Evolutionary conservation across 257 asterid species (phyloP).

Genomic region (Gentiana dahurica): DNA sequence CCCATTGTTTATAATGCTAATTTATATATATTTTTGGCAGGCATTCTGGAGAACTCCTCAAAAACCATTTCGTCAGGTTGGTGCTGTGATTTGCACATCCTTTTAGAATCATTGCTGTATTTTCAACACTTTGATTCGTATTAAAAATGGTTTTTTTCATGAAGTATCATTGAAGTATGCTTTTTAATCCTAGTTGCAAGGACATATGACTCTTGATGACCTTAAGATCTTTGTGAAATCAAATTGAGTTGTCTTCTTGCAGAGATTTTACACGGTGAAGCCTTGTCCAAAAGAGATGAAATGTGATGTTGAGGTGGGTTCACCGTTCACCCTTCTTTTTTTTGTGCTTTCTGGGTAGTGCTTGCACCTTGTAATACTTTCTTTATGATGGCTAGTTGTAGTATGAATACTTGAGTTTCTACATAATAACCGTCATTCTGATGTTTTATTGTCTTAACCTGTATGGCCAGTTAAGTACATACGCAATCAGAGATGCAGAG

Average conservation of each 20-base stretch:
- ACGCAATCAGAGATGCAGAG: slow-evolving; percentile 90
- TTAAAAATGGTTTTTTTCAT: not conserved
- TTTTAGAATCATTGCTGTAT: not conserved
- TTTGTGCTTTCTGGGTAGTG: not conserved
- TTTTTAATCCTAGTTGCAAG: not conserved
- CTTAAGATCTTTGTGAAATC: not conserved
- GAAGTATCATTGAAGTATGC: too few relatives aligned
- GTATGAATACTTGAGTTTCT: too few relatives aligned
- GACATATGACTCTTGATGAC: too few relatives aligned
- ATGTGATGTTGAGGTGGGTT: slow-evolving; percentile 94
- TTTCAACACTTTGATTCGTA: not conserved
- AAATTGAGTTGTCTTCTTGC: slow-evolving; percentile 28
- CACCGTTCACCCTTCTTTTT: not conserved
- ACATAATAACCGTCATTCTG: not conserved
- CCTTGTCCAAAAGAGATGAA: slow-evolving; percentile 97
- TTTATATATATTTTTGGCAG: slow-evolving; percentile 26
- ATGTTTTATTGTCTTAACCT: slow-evolving; percentile 10
- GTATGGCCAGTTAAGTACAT: slow-evolving; percentile 57
- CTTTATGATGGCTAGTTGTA: too few relatives aligned
- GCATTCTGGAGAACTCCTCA: slow-evolving; percentile 97
- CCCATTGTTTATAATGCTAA: not conserved
- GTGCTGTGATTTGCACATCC: slow-evolving; percentile 3
- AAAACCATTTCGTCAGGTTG: slow-evolving; percentile 93
- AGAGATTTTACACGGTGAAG: slow-evolving; percentile 93
- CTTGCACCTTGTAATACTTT: too few relatives aligned